phyloP scores from a whole-genome alignment of 805 yeast species.

The Saccharomycopsis sp. region DNA sequence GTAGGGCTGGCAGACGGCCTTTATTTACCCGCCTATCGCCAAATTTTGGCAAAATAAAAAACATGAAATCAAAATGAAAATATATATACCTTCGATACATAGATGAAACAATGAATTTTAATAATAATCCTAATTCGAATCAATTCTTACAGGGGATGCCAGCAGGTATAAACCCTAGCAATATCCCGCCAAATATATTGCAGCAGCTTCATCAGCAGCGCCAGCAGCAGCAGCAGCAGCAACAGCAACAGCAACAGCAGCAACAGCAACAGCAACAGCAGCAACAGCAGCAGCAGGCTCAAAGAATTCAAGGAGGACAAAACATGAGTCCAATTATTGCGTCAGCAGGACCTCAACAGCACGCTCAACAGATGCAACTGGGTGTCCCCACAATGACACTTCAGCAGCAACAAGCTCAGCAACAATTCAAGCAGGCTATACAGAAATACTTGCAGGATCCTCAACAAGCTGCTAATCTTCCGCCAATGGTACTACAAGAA shows the following conservation, averaged over 20 bases:
- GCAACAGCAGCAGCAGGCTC: neutral
- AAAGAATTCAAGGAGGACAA: too few relatives aligned
- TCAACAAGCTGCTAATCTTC: slow-evolving; percentile 23
- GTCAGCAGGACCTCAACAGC: neutral
- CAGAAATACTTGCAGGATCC: slow-evolving; percentile 25
- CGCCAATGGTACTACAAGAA: slow-evolving; percentile 21
- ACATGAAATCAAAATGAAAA: too few relatives aligned
- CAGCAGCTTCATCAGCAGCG: slow-evolving; percentile 10
- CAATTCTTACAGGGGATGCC: slow-evolving; percentile 6
- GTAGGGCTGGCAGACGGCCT: too few relatives aligned
- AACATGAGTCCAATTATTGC: too few relatives aligned
- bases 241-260: slow-evolving; percentile 2
- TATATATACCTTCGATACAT: too few relatives aligned
- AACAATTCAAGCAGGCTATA: slow-evolving; percentile 9
- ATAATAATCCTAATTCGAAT: neutral
- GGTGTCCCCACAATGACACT: slow-evolving; percentile 12
- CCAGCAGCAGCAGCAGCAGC: slow-evolving; percentile 8
- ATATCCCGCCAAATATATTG: slow-evolving; percentile 9
- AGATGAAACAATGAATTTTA: neutral
- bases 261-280: slow-evolving; percentile 2
- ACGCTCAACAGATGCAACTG: slow-evolving; percentile 7
- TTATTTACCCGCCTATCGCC: too few relatives aligned
- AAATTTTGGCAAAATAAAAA: too few relatives aligned
- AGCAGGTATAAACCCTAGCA: neutral
- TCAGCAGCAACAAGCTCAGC: slow-evolving; percentile 15